phyloP scores from a whole-genome alignment of 1,284 basidiomycete species.

The Cutaneotrichosporon sp. region DNA sequence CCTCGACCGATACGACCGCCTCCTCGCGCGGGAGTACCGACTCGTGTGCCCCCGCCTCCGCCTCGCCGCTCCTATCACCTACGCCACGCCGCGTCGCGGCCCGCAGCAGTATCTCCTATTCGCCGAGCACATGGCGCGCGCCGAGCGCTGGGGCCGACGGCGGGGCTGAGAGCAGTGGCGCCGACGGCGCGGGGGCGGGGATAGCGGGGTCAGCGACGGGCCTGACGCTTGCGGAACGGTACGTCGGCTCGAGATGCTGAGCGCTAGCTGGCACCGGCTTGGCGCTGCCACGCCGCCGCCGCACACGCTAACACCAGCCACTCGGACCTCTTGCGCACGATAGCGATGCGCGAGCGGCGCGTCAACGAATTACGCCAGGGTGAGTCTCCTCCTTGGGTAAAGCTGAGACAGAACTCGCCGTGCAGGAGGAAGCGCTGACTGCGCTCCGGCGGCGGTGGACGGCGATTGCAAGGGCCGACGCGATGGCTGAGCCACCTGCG shows the following conservation, averaged over 20 bases:
- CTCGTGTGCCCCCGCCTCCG: not conserved
- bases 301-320: slow-evolving; percentile 27
- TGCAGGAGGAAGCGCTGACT: slow-evolving; percentile 33
- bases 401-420: slow-evolving; percentile 27
- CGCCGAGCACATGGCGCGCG: not conserved
- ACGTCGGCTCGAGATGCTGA: not conserved
- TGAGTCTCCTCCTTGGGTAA: slow-evolving; percentile 11
- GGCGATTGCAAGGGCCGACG: slow-evolving; percentile 22
- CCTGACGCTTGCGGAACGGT: not conserved
- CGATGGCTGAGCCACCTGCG: not conserved
- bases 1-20: not conserved
- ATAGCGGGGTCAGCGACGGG: too few relatives aligned
- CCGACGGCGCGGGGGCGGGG: not conserved
- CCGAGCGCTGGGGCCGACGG: not conserved
- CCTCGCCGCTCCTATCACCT: not conserved
- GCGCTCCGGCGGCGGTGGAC: slow-evolving; percentile 36
- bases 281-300: too few relatives aligned
- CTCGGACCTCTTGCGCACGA: slow-evolving; percentile 35
- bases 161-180: not conserved
- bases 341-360: slow-evolving; percentile 38
- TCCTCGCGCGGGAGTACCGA: not conserved
- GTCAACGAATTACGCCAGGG: slow-evolving; percentile 41
- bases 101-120: slow-evolving; percentile 1
- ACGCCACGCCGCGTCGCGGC: not conserved
- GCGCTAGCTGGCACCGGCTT: not conserved